Percentiles rank a stretch among this genome's conserved stretches.
phyloP scores from a whole-genome alignment of 176 grass and related monocot genomes.

The Bromus sterilis region DNA sequence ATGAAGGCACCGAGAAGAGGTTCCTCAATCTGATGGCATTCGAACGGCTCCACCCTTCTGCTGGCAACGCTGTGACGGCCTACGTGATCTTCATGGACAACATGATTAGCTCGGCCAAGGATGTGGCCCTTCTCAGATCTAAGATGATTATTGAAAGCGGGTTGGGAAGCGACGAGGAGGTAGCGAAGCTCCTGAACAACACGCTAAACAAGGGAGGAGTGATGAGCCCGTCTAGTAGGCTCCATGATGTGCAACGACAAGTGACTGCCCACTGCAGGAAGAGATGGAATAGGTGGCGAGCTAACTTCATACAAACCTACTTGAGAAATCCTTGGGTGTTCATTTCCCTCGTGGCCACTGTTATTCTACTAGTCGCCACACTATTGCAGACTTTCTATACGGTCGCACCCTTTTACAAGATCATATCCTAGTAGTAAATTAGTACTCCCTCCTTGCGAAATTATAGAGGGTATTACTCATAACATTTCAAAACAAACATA shows the following conservation, averaged over 20 bases:
- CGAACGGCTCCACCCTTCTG: neutral
- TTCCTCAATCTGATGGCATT: neutral
- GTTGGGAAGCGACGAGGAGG: neutral
- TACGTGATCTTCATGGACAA: slow-evolving; percentile 55
- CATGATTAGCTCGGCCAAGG: slow-evolving; percentile 33
- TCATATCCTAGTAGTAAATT: neutral
- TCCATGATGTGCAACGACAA: neutral
- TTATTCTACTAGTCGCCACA: slow-evolving; percentile 12
- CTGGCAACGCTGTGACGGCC: slow-evolving; percentile 12
- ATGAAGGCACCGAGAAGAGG: neutral
- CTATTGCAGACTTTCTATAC: slow-evolving; percentile 14
- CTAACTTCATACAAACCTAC: slow-evolving; percentile 8
- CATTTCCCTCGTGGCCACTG: neutral
- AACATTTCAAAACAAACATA: too few relatives aligned
- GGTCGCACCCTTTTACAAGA: neutral
- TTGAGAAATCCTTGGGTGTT: slow-evolving; percentile 24
- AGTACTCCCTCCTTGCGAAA: too few relatives aligned
- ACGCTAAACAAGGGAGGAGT: neutral
- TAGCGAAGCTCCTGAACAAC: neutral
- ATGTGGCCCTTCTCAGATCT: slow-evolving; percentile 32
- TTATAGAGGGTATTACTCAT: too few relatives aligned
- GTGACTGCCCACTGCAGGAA: neutral
- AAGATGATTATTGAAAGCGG: neutral
- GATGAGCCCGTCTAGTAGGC: neutral
- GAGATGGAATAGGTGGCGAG: slow-evolving; percentile 1